Conservation (phyloP, 2,329 filamentous ascomycete species). For the Apiospora arundinis region DNA sequence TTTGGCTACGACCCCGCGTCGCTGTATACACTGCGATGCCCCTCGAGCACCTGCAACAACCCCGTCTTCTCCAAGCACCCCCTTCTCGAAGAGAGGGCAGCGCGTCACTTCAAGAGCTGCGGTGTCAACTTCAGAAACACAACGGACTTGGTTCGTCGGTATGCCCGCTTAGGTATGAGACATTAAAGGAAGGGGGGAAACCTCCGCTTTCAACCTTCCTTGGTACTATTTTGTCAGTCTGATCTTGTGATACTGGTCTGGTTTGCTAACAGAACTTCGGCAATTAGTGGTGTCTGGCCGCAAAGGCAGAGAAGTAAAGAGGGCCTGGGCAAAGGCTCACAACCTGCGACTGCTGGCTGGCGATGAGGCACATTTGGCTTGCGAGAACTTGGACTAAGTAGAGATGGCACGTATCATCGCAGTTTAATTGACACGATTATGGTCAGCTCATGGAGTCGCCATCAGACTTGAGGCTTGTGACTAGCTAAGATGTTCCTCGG, state of each 20-base stretch:
- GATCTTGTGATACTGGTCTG: background rate
- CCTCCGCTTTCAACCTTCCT: too few species aligned
- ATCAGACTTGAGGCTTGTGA: too few species aligned
- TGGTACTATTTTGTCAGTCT: background rate
- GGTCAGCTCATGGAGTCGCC: too few species aligned
- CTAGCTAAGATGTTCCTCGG: too few species aligned
- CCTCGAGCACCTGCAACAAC: slow-evolving; percentile 21
- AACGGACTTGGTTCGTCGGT: slow-evolving; percentile 23
- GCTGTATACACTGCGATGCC: slow-evolving; percentile 24
- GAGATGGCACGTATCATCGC: background rate
- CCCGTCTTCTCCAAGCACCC: slow-evolving; percentile 26
- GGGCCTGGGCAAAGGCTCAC: slow-evolving; percentile 20
- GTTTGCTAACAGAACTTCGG: background rate
- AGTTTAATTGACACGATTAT: background rate
- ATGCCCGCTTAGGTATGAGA: slow-evolving; percentile 24
- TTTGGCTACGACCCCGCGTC: background rate
- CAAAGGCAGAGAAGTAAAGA: background rate
- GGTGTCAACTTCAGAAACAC: slow-evolving; percentile 15
- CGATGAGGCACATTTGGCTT: slow-evolving; percentile 21
- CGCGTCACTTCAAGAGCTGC: slow-evolving; percentile 22
- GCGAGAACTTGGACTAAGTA: slow-evolving; percentile 18
- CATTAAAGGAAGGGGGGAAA: background rate
- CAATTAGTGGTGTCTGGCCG: background rate
- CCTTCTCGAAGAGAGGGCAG: slow-evolving; percentile 18
- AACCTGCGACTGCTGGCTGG: slow-evolving; percentile 19